phyloP scores from a whole-genome alignment of 148 eudicot species.

The Oxyria digyna region DNA sequence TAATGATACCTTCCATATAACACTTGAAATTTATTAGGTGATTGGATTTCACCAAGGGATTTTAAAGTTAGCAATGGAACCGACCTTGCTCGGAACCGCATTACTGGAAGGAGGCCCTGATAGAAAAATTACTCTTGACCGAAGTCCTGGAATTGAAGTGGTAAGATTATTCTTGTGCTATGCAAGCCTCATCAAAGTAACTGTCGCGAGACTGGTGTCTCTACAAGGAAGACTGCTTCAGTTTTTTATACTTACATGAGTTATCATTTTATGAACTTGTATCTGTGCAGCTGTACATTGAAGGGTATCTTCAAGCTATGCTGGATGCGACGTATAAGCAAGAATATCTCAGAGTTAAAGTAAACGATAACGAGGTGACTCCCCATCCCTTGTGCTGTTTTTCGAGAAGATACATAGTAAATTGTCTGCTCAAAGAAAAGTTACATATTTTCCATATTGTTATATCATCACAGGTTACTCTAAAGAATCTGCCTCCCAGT shows the following conservation, averaged over 20 bases:
- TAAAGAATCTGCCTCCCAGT: constrained; percentile 89
- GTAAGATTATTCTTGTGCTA: constrained; percentile 26
- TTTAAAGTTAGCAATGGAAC: constrained; percentile 92
- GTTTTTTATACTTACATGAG: not conserved
- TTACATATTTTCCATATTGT: not conserved
- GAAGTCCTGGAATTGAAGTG: constrained; percentile 93
- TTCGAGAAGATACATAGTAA: not conserved
- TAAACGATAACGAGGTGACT: constrained; percentile 79
- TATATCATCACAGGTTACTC: constrained; percentile 55
- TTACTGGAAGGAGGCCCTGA: constrained; percentile 97
- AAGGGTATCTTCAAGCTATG: constrained; percentile 99
- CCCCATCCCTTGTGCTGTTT: not conserved
- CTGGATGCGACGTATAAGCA: constrained; percentile 84
- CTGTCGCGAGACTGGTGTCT: no score
- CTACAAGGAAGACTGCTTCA: not conserved
- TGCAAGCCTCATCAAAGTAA: no score
- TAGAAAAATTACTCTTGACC: constrained; percentile 81
- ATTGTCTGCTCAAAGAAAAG: not conserved
- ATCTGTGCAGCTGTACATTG: constrained; percentile 75
- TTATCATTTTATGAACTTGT: not conserved
- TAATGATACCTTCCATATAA: not conserved
- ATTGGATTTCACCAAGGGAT: constrained; percentile 94
- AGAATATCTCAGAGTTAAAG: constrained; percentile 92
- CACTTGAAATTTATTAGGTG: constrained; percentile 23
- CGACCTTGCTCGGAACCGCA: constrained; percentile 80